Percentiles rank a stretch among this genome's conserved stretches.
Conservation (phyloP, 2,329 filamentous ascomycete genomes). For the Penicillium sp. region DNA sequence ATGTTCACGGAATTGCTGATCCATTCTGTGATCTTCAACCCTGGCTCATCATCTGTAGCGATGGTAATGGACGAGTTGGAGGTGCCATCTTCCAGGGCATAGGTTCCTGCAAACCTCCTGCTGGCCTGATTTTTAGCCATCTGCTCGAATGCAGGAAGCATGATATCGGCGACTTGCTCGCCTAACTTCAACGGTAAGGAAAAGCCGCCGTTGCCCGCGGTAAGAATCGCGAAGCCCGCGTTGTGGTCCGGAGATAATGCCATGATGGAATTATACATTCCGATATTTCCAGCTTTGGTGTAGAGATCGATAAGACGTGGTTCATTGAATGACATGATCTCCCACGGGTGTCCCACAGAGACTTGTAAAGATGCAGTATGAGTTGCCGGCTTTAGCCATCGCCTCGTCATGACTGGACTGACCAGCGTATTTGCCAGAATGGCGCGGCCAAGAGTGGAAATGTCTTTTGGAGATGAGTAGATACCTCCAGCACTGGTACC, state of each 20-base stretch:
- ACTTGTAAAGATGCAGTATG: slow-evolving; percentile 45
- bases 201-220: slow-evolving; percentile 19
- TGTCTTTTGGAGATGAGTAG: slow-evolving; percentile 50
- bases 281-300: slow-evolving; percentile 32
- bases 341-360: slow-evolving; percentile 52
- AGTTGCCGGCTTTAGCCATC: slow-evolving; percentile 51
- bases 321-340: slow-evolving; percentile 35
- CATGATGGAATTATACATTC: slow-evolving; percentile 28
- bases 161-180: slow-evolving; percentile 20
- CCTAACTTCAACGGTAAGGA: slow-evolving; percentile 6
- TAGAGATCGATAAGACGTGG: slow-evolving; percentile 30
- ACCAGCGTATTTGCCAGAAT: slow-evolving; percentile 48
- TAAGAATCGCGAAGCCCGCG: slow-evolving; percentile 29
- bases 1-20: slow-evolving; percentile 26
- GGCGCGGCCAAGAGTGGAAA: slow-evolving; percentile 47
- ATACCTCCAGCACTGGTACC: slow-evolving; percentile 44
- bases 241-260: slow-evolving; percentile 32
- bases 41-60: slow-evolving; percentile 23
- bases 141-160: slow-evolving; percentile 26
- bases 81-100: slow-evolving; percentile 1
- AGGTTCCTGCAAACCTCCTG: slow-evolving; percentile 23
- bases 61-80: slow-evolving; percentile 25
- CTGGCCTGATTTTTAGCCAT: slow-evolving; percentile 27
- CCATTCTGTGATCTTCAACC: slow-evolving; percentile 25
- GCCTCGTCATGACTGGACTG: slow-evolving; percentile 41